phyloP scores from a whole-genome alignment of 495 filamentous ascomycete species.

The Hypomontagnella submonticulosa region DNA sequence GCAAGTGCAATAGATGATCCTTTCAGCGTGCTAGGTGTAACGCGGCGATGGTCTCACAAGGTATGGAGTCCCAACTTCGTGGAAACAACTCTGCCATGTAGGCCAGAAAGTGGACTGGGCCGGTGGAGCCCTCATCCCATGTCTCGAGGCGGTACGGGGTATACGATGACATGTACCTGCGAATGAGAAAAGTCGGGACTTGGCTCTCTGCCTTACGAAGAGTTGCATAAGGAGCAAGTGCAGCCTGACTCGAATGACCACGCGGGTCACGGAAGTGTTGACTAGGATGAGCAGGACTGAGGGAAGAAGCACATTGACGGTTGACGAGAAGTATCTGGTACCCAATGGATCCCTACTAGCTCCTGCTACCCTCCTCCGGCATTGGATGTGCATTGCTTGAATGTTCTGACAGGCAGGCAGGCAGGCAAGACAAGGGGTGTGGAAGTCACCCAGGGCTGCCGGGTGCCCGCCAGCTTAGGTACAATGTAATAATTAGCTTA shows the following conservation, averaged over 20 bases:
- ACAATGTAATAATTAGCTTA: too few species aligned
- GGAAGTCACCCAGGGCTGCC: constrained; percentile 34
- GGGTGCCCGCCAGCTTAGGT: constrained; percentile 30
- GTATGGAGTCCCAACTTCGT: constrained; percentile 51
- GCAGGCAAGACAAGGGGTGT: constrained; percentile 16
- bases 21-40: constrained; percentile 52
- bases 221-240: constrained; percentile 37
- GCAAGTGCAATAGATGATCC: constrained; percentile 48
- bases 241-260: constrained; percentile 46
- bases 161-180: constrained; percentile 48
- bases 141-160: constrained; percentile 44
- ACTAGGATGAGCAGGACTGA: constrained; percentile 35
- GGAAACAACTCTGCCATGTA: constrained; percentile 48
- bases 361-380: constrained; percentile 31
- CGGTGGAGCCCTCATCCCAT: constrained; percentile 48
- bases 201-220: constrained; percentile 43
- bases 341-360: constrained; percentile 31
- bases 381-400: constrained; percentile 37
- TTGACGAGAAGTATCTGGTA: constrained; percentile 38
- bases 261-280: constrained; percentile 38
- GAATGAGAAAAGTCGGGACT: constrained; percentile 45
- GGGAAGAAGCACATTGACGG: constrained; percentile 22
- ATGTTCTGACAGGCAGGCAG: constrained; percentile 31
- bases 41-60: constrained; percentile 51
- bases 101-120: constrained; percentile 45